Evolutionary conservation across 768 basidiomycete genomes (phyloP), one percentile per base, ranked within the genome.

Genomic region (Daedalea quercina): DNA sequence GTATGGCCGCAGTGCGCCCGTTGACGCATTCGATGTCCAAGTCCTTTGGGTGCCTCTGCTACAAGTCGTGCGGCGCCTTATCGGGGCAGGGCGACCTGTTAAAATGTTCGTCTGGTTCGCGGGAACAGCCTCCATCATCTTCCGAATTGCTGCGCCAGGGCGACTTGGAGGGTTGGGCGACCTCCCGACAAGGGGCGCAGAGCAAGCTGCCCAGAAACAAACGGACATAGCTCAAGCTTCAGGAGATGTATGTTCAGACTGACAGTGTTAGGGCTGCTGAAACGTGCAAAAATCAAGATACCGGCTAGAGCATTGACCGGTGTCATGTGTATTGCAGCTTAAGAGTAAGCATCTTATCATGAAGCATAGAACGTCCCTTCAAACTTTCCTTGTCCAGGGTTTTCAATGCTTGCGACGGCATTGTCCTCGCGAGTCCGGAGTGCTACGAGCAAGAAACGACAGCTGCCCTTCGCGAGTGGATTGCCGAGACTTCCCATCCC

Each of bases 381-480:
- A n/a, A n/a, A 31, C 28, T 31, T 31, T 6, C 28, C 11, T 11
- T 4, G 6, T 31, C 11, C 44, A 58, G 57, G 35, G 43, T 58
- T 35, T 46, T 58, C 33, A 34, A 46, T 6, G 23, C 46, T 4
- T 52, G 53, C 51, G 57, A 58, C 37, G 58, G 54, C 8, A 4
- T 54, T 1, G 8, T 56, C 9, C 25, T 59, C 13, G 22, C 23
- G 15, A 54, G 44, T 4, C n/a, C 54, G 2, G 52, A 58, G 31
- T 55, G 48, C 37, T 58, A 46, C 52, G 57, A 58, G 46, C 37
- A 47, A 15, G 47, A 44, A 34, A 47, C 54, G 42, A 35, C 52
- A 26, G 28, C 48, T 9, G 54, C 44, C 20, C 25, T 41, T 8
- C 47, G 47, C n/a, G 44, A 46, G 9, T 56, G 53, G 52, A 53